Conservation (phyloP, 805 yeast species). For the Candida qinlingensis region DNA sequence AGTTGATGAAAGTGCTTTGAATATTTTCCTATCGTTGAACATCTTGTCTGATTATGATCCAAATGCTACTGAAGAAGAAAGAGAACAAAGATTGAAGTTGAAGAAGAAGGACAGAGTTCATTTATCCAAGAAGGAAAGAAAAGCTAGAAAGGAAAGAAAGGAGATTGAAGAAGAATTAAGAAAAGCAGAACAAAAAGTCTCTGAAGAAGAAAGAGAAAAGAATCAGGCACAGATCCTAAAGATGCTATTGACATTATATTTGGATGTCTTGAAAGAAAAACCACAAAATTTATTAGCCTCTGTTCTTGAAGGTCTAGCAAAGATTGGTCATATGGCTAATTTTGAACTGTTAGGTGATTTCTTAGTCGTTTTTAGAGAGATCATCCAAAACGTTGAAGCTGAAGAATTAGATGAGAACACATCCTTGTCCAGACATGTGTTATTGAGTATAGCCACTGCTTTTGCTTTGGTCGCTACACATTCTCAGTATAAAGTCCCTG, state of each 20-base stretch:
- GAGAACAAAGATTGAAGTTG: slow-evolving; percentile 41
- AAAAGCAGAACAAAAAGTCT: slow-evolving; percentile 80
- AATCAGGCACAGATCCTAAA: slow-evolving; percentile 82
- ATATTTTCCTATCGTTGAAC: slow-evolving; percentile 62
- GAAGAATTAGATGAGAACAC: slow-evolving; percentile 36
- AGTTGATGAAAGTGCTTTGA: slow-evolving; percentile 79
- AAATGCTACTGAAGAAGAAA: slow-evolving; percentile 42
- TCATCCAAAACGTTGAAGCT: slow-evolving; percentile 47
- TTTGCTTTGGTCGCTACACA: slow-evolving; percentile 80
- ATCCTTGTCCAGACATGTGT: slow-evolving; percentile 56
- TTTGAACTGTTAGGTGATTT: slow-evolving; percentile 91
- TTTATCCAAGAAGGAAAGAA: slow-evolving; percentile 83
- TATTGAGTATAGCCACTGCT: slow-evolving; percentile 84
- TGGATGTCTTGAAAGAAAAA: slow-evolving; percentile 66
- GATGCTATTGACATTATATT: slow-evolving; percentile 62
- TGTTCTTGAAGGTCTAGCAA: slow-evolving; percentile 86
- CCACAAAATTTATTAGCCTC: slow-evolving; percentile 71
- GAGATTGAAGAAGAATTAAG: slow-evolving; percentile 86
- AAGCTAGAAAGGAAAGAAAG: slow-evolving; percentile 79
- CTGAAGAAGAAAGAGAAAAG: slow-evolving; percentile 81
- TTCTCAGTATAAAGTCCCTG: slow-evolving; percentile 61
- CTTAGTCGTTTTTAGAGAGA: slow-evolving; percentile 81
- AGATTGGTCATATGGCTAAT: slow-evolving; percentile 88
- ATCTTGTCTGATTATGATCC: slow-evolving; percentile 72
- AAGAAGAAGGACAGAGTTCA: slow-evolving; percentile 88